These are phyloP conservation scores for Epichloe uncinata DNA, from an alignment of 2,329 filamentous ascomycete species.

Conservation along the genomic window DNA sequence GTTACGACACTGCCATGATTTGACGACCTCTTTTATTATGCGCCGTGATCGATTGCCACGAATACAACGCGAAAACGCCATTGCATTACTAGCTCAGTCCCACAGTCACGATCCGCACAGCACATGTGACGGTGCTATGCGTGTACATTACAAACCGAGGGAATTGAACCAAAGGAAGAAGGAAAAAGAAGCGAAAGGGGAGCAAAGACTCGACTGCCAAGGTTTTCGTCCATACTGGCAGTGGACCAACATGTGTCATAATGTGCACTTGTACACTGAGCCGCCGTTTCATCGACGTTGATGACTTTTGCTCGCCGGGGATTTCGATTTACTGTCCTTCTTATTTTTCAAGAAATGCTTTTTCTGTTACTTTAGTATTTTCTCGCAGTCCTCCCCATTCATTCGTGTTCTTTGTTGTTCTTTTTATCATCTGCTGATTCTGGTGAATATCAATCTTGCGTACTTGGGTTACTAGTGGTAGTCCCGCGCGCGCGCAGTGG, in stretches of 20 bases:
- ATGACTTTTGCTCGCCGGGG: constrained; percentile 13
- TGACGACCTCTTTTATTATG: constrained; percentile 26
- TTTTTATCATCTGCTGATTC: neutral
- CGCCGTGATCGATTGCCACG: constrained; percentile 20
- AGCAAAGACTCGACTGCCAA: constrained; percentile 4
- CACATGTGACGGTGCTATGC: constrained; percentile 15
- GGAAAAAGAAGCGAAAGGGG: constrained; percentile 4
- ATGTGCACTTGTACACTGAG: constrained; percentile 22
- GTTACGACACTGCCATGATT: constrained; percentile 26
- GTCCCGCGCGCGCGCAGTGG: neutral
- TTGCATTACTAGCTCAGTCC: constrained; percentile 12
- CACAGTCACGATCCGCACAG: constrained; percentile 15
- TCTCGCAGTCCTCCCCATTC: constrained; percentile 7
- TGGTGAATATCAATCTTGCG: neutral
- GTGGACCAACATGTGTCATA: constrained; percentile 9
- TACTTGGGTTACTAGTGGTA: neutral
- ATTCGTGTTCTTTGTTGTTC: neutral
- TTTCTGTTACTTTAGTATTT: constrained; percentile 6
- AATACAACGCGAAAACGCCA: constrained; percentile 8
- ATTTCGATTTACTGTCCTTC: constrained; percentile 8
- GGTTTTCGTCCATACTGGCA: constrained; percentile 1
- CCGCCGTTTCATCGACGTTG: constrained; percentile 16
- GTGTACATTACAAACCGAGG: constrained; percentile 22
- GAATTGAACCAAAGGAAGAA: constrained; percentile 7
- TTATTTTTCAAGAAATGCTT: constrained; percentile 8